Conservation (phyloP, 73 alveolate species). For the Tetrahymena malaccensis region DNA sequence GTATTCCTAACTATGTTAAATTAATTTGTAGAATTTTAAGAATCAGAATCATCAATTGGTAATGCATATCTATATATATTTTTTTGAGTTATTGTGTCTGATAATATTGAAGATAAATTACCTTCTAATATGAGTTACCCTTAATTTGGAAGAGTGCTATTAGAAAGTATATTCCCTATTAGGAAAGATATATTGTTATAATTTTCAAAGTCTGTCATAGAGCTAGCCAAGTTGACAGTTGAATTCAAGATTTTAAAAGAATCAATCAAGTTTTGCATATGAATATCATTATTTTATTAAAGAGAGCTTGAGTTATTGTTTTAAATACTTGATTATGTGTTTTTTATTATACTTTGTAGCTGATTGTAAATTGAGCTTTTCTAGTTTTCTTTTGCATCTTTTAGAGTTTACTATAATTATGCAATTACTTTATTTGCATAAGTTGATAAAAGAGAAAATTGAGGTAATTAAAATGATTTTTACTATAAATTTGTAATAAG, state of each 20-base stretch:
- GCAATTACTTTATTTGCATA: background rate
- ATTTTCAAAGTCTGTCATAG: background rate
- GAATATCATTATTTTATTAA: background rate
- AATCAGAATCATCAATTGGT: background rate
- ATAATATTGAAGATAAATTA: background rate
- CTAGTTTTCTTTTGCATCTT: background rate
- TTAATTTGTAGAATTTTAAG: background rate
- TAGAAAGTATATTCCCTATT: background rate
- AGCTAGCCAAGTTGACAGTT: background rate
- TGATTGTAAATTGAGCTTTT: background rate
- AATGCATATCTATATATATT: background rate
- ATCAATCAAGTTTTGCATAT: background rate
- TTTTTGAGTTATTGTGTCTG: background rate
- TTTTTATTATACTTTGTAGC: too few species aligned
- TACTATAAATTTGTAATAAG: background rate
- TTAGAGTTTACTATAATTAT: background rate
- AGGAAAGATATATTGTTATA: background rate
- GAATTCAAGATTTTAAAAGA: background rate
- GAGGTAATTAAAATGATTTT: background rate
- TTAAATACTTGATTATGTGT: background rate
- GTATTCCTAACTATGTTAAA: too few species aligned
- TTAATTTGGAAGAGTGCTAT: background rate
- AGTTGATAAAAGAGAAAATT: background rate
- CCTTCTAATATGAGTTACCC: background rate
- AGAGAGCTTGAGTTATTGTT: background rate